Conservation (phyloP, 164 flowering plant genomes). For the Kingdonia uniflora region DNA sequence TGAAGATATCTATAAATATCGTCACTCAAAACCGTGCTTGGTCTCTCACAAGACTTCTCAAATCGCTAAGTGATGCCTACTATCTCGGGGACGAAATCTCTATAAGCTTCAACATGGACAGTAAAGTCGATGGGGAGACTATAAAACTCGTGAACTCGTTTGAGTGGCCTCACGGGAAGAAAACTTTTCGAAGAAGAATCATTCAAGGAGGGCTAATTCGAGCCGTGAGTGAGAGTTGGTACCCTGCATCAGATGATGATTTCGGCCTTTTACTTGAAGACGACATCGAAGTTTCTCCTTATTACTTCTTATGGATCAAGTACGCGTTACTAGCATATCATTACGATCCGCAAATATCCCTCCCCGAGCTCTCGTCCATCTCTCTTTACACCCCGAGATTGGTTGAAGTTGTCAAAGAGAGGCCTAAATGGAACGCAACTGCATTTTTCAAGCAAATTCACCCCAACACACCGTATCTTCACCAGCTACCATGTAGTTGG, state of each 20-base stretch:
- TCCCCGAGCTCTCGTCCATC: constrained; percentile 87
- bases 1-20: constrained; percentile 75
- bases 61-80: constrained; percentile 63
- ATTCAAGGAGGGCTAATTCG: constrained; percentile 95
- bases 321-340: constrained; percentile 75
- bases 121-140: constrained; percentile 77
- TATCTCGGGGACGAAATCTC: constrained; percentile 78
- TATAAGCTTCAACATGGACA: constrained; percentile 93
- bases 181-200: constrained; percentile 72
- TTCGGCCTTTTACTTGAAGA: constrained; percentile 90
- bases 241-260: constrained; percentile 83
- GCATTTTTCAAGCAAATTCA: constrained; percentile 72
- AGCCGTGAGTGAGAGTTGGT: constrained; percentile 99
- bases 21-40: constrained; percentile 79
- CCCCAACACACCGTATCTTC: constrained; percentile 95
- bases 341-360: constrained; percentile 80
- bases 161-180: constrained; percentile 90
- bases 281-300: constrained; percentile 96
- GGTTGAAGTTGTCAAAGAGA: constrained; percentile 87
- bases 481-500: constrained; percentile 96
- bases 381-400: constrained; percentile 83
- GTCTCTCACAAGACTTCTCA: constrained; percentile 72
- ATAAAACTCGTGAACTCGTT: constrained; percentile 49
- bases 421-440: constrained; percentile 90
- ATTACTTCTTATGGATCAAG: constrained; percentile 91